Base-by-base conservation (phyloP, 2,329 filamentous ascomycete species). In the Botrytis cinerea region DNA sequence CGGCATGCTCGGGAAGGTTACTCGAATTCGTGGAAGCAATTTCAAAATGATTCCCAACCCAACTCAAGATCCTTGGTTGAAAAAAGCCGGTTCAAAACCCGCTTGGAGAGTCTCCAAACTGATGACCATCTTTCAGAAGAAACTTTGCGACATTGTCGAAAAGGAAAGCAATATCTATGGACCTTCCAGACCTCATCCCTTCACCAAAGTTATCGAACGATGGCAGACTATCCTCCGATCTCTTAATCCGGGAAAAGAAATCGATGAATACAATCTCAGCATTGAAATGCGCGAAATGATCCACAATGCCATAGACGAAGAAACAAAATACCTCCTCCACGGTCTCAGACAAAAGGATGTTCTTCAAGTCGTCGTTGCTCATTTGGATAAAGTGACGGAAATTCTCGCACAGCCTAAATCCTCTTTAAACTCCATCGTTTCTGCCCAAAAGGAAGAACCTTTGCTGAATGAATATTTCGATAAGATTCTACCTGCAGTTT, bases 41-140 rank as follows among this genome's bases (percentile, higher is more conserved):
- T 89, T 86, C 75, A 86, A 86, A 2, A 85, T 85, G 79, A 82
- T 90, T 1, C 88, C 88, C 0, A 90, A 90, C 74, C 88, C 88
- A 0, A 89, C 87, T 0, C 82, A 83, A 1, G 86, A 86, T 71
- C 81, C 80, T n/a, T 89, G 87, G 87, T 84, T 88, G 73, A 86
- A 80, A 62, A 78, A 76, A 25, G 71, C 57, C 9, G 76, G 76
- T 40, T 64, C 73, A 40, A 80, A 78, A 70, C 75, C 79, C 20
- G 76, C 78, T 25, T 80, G 79, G 79, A 80, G 76, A 73, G 78
- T 79, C 32, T 76, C 73, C 0, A 73, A 60, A 10, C 63, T 81
- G 1, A 80, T 80, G 79, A 66, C 76, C 54, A 64, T 80, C n/a
- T 81, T 81, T 64, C 78, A 80, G 67, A 25, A 64, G 1, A 78